These are phyloP conservation scores for Beauveria asiatica DNA, from an alignment of 2,329 filamentous ascomycete species.

Conservation along the genomic window DNA sequence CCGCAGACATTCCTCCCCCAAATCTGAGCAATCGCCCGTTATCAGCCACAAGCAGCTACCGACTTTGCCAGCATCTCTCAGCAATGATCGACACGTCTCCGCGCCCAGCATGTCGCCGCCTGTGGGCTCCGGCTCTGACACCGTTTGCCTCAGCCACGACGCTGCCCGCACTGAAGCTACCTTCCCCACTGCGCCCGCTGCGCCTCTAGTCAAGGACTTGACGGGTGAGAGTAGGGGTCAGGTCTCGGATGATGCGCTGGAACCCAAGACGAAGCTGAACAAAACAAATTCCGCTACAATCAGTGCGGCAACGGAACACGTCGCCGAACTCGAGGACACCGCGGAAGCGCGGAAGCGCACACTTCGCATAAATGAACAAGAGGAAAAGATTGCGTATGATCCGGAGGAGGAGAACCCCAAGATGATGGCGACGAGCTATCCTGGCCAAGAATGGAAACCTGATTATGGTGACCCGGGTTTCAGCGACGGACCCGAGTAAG, in stretches of 20 bases:
- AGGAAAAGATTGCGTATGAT: conserved; percentile 44
- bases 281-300: background rate
- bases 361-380: conserved; percentile 34
- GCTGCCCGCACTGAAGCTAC: background rate
- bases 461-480: conserved; percentile 28
- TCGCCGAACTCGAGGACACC: conserved; percentile 32
- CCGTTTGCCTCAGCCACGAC: background rate
- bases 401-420: conserved; percentile 34
- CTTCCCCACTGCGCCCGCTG: background rate
- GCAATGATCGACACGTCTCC: background rate
- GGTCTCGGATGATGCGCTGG: conserved; percentile 14
- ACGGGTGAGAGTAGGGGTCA: conserved; percentile 6
- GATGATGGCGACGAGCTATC: conserved; percentile 62
- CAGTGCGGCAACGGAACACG: conserved; percentile 26
- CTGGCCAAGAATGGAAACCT: conserved; percentile 63
- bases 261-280: background rate
- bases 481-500: conserved; percentile 15
- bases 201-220: background rate
- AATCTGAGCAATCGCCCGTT: background rate
- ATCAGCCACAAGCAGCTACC: background rate
- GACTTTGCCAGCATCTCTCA: background rate
- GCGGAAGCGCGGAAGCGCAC: conserved; percentile 37
- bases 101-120: background rate
- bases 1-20: background rate
- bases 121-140: background rate